Base-by-base conservation (phyloP, 148 eudicot species). In the Heliamphora exappendiculata region DNA sequence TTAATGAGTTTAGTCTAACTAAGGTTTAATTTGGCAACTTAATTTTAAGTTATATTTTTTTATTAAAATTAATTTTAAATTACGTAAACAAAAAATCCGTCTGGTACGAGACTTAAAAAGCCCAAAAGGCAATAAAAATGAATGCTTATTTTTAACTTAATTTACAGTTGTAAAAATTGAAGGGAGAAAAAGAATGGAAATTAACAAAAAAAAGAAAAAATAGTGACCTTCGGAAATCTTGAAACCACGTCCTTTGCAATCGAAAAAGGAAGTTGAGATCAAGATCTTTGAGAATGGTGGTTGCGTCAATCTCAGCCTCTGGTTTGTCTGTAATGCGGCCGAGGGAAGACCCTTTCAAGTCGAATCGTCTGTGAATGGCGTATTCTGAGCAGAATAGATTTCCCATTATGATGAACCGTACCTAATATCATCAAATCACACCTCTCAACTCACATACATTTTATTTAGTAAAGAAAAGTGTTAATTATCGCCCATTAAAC, bases 391-490 rank as follows among this genome's bases (percentile, higher is more conserved):
- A 91, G 80, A 96, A 87, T 36, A 96, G 84, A 79, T 96, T 95
- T 70, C 99, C 99, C 92, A 95, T 95, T 81, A 95, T 91, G 68
- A 95, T 87, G 82, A 95, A 95, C 20, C 99, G 87, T 50, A 93
- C 98, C 99, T 96, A 78, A 58, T 26, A 80, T 70, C 37, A 58
- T 13, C 34, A 22, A n/a, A 76, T 65, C 68, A 34, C 72, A 57
- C 73, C 72, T 36, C 33, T 69, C 33, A 70, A 14, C 50, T 8
- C 50, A 8, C 0, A 42, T 42, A 2, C 45, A 42, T n/a, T n/a
- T n/a, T n/a, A n/a, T n/a, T n/a, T n/a, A n/a, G 10, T 1, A 14
- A 60, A 1, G 4, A 20, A n/a, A n/a, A 53, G 26, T 5, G 11
- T 11, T 60, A 19, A 62, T 62, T 4, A 33, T 1, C 5, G n/a